phyloP scores from a whole-genome alignment of 2,329 filamentous ascomycete species.

The Xylariaceae sp. region DNA sequence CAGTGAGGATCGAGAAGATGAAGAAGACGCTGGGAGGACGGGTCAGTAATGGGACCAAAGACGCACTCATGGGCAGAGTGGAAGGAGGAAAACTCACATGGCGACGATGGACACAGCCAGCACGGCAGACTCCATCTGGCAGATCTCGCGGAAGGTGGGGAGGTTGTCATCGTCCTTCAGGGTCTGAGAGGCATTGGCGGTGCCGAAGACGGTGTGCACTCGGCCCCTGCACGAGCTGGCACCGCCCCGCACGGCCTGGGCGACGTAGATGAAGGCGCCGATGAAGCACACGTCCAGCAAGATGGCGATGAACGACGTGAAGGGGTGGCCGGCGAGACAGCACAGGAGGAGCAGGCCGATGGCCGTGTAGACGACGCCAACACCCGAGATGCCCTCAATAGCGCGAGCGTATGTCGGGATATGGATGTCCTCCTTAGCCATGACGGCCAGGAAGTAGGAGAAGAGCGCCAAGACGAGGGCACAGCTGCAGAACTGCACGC shows the following conservation, averaged over 20 bases:
- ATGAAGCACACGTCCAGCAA: slow-evolving; percentile 70
- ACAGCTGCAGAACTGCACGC: slow-evolving; percentile 64
- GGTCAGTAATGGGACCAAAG: not conserved
- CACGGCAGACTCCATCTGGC: slow-evolving; percentile 66
- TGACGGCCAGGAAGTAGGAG: slow-evolving; percentile 75
- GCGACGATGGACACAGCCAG: slow-evolving; percentile 74
- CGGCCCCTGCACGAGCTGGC: slow-evolving; percentile 52
- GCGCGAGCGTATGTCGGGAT: slow-evolving; percentile 63
- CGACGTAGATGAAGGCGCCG: slow-evolving; percentile 74
- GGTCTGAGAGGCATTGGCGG: slow-evolving; percentile 42
- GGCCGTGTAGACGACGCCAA: slow-evolving; percentile 66
- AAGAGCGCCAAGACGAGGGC: slow-evolving; percentile 70
- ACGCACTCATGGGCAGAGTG: too few relatives aligned
- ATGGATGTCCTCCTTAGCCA: slow-evolving; percentile 53
- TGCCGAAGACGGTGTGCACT: slow-evolving; percentile 63
- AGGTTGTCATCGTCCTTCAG: slow-evolving; percentile 36
- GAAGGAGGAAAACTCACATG: slow-evolving; percentile 57
- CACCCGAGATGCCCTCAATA: slow-evolving; percentile 71
- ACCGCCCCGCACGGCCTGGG: slow-evolving; percentile 64
- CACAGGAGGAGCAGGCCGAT: slow-evolving; percentile 68
- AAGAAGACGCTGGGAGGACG: slow-evolving; percentile 56
- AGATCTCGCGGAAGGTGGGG: slow-evolving; percentile 48
- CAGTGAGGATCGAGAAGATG: slow-evolving; percentile 61
- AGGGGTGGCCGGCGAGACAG: slow-evolving; percentile 65
- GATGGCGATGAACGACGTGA: slow-evolving; percentile 68